phyloP scores from a whole-genome alignment of 176 grass and related monocot species.

The Musa schizocarpa region DNA sequence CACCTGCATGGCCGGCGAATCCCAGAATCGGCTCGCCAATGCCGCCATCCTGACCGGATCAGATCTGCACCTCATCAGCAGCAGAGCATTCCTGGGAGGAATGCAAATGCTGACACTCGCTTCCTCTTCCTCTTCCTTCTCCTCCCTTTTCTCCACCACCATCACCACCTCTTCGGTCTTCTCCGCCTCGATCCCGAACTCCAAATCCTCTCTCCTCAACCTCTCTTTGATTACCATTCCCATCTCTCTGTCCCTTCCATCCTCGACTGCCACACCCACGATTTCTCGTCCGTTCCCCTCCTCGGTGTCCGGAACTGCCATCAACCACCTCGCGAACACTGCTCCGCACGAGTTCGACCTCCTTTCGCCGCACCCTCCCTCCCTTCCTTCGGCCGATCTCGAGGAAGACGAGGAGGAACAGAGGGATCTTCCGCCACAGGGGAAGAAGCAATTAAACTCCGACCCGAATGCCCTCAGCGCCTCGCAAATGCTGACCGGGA shows the following conservation, averaged over 20 bases:
- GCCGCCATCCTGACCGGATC: slow-evolving; percentile 92
- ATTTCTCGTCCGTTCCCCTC: slow-evolving; percentile 34
- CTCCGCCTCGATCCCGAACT: slow-evolving; percentile 17
- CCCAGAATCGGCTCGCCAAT: slow-evolving; percentile 60
- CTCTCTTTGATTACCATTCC: slow-evolving; percentile 38
- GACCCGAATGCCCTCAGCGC: slow-evolving; percentile 71
- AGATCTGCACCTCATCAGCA: slow-evolving; percentile 90
- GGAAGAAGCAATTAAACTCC: slow-evolving; percentile 41
- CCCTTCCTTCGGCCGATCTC: slow-evolving; percentile 10
- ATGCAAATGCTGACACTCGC: slow-evolving; percentile 82
- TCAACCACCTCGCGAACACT: slow-evolving; percentile 60
- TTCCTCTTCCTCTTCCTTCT: slow-evolving; percentile 29
- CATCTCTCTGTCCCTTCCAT: slow-evolving; percentile 36
- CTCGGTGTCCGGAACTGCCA: slow-evolving; percentile 37
- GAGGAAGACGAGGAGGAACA: slow-evolving; percentile 45
- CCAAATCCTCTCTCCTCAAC: slow-evolving; percentile 17
- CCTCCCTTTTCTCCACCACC: slow-evolving; percentile 55
- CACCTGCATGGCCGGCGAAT: slow-evolving; percentile 51
- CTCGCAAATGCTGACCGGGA: slow-evolving; percentile 96
- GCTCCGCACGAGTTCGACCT: slow-evolving; percentile 47
- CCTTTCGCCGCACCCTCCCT: slow-evolving; percentile 5
- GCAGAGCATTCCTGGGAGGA: slow-evolving; percentile 76
- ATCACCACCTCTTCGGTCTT: slow-evolving; percentile 40
- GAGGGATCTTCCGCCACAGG: slow-evolving; percentile 63
- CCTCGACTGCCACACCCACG: slow-evolving; percentile 33